phyloP scores from a whole-genome alignment of 495 filamentous ascomycete species.

The Pyrenula massariospora region DNA sequence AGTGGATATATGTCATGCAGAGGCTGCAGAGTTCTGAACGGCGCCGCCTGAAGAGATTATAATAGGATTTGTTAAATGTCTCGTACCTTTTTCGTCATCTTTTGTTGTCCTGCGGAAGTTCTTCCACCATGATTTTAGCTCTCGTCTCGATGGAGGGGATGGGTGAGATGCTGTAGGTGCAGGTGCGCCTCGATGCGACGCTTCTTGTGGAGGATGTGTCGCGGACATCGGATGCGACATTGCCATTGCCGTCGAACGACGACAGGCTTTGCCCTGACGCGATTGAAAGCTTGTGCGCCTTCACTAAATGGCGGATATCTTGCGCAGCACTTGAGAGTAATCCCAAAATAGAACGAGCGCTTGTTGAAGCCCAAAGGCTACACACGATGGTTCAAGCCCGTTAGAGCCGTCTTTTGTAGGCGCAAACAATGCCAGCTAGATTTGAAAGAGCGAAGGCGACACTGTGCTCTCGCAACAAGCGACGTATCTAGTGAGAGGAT shows the following conservation, averaged over 20 bases:
- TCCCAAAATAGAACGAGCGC: constrained; percentile 24
- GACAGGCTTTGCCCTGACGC: constrained; percentile 3
- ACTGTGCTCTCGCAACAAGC: not conserved
- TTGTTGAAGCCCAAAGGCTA: constrained; percentile 8
- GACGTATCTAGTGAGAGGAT: not conserved
- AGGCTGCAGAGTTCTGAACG: no score
- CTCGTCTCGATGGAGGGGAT: constrained; percentile 57
- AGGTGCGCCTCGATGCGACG: constrained; percentile 17
- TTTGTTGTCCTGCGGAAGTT: constrained; percentile 65
- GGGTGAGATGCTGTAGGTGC: constrained; percentile 20
- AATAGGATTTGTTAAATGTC: no score
- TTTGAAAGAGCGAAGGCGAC: not conserved
- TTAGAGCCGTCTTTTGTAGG: not conserved
- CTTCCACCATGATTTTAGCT: constrained; percentile 87
- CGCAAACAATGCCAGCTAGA: not conserved
- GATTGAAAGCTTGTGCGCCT: constrained; percentile 2
- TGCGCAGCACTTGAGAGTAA: constrained; percentile 6
- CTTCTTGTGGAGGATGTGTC: constrained; percentile 1
- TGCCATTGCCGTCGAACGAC: constrained; percentile 28
- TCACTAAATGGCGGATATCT: constrained; percentile 3
- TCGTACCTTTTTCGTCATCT: constrained; percentile 67
- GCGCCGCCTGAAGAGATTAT: no score
- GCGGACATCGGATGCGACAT: constrained; percentile 26
- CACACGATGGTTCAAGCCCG: no score
- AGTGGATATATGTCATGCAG: no score